Evolutionary conservation across 768 basidiomycete genomes (phyloP), one percentile per base, ranked within the genome.

Genomic region (Strobilomyces dryophilus): DNA sequence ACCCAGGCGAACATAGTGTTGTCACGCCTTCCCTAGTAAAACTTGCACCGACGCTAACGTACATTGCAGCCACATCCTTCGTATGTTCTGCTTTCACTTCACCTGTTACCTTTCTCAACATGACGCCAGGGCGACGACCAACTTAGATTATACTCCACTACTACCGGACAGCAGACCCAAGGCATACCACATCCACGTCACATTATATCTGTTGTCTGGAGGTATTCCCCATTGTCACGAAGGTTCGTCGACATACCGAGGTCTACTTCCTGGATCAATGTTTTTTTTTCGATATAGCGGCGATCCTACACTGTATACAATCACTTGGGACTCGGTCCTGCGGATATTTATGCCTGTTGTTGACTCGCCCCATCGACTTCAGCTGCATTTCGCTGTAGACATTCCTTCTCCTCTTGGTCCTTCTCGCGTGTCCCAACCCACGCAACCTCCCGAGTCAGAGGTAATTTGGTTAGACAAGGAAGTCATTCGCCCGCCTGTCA

Each of bases 331-430:
- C 61, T 81, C 89, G 1, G 87, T 86, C 5, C 67, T 95, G 34
- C 84, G 94, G 21, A 83, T 97, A 62, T 95, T 91, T 68, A 73
- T 89, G 32, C 91, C 94, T 6, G 90, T 97, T 12, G 72, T 97
- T 42, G 94, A 97, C 66, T 82, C 85, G 15, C 92, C 92, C 12
- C 82, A 84, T 56, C 80, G 83, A 64, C 76, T 97, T 37, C 94
- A 95, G 67, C 79, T 97, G 5, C 92, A 93, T 63, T 81, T 86
- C 8, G 79, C 88, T 3, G 66, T 95, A 44, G 90, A 94, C 64
- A 67, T 83, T 8, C 83, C 77, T 59, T 81, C 83, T n/a, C 81
- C 87, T 34, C 61, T 83, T 15, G 69, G 79, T 51, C 69, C 74
- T 54, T 69, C 72, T 34, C 52, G 74, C 54, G 61, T 69, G 39